Evolutionary conservation across 768 basidiomycete species (phyloP), one percentile per base, ranked within the genome.

Genomic region (Pleurotus giganteus): DNA sequence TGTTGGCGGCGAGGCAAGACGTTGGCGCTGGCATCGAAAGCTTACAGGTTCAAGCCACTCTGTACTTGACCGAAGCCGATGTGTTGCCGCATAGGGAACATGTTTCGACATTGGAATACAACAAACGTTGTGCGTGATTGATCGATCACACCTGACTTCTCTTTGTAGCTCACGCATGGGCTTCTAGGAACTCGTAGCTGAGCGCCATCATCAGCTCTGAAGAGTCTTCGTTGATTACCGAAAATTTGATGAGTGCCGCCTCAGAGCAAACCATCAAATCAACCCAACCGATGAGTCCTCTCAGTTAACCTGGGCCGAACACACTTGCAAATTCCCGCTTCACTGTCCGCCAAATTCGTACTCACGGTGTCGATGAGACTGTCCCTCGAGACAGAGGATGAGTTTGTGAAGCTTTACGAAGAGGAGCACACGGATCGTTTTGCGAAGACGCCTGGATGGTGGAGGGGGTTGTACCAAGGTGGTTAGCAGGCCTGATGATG

Each of bases 391-490:
- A 59, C 47, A 13, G 68, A 69, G 34, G 60, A 58, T 9, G 69
- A 69, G 2, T 52, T 69, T 23, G 64, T 67, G 49, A 63, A 54
- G 41, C 72, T 68, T 66, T 73, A 71, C 55, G 57, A 54, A 9
- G 64, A 64, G 36, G 67, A 71, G 41, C 69, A 71, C 53, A 58
- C 68, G 19, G 51, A 26, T 8, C 29, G 64, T 50, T 26, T 70
- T 31, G 60, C 60, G 17, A 65, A 66, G 37, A 63, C 66, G 5
- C 65, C 66, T 23, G 70, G 71, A n/a, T 73, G 68, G 58, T 56
- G 66, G 24, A 58, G 69, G 26, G 58, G 71, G 47, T 53, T 65
- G n/a, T 72, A 62, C n/a, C 56, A 62, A 58, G 43, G 59, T 72
- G 5, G 36, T 36, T 11, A n/a, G 11, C 9, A n/a, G 34, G 34